These are phyloP conservation scores for Parietichytrium sp. DNA, from an alignment of 108 stramenopile genomes.

Conservation along the genomic window DNA sequence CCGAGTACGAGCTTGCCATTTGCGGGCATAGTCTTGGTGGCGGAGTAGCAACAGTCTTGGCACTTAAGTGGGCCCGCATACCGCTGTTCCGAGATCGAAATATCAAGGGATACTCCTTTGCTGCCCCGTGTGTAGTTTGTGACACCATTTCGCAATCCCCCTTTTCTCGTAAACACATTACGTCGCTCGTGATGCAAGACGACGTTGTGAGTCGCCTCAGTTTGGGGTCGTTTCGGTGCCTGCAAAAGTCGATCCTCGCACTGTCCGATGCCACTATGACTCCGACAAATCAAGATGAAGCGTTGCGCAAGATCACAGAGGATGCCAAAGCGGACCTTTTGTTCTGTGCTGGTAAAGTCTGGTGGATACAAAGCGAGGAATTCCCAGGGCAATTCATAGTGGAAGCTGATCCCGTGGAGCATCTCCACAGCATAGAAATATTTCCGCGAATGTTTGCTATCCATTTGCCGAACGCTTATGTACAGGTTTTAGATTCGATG, in stretches of 20 bases:
- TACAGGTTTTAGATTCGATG: not conserved
- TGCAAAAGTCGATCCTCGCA: slow-evolving; percentile 2
- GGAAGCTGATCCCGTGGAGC: not conserved
- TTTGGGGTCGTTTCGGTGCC: slow-evolving; percentile 1
- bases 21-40: slow-evolving; percentile 14
- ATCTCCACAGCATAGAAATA: slow-evolving; percentile 8
- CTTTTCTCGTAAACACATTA: slow-evolving; percentile 17
- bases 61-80: slow-evolving; percentile 5
- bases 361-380: not conserved
- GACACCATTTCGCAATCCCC: not conserved
- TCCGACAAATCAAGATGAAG: not conserved
- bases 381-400: not conserved
- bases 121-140: slow-evolving; percentile 19
- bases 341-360: not conserved
- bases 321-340: not conserved
- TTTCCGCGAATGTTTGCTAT: not conserved
- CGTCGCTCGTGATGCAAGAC: not conserved
- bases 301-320: not conserved
- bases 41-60: not conserved
- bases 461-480: slow-evolving; percentile 8
- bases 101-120: not conserved
- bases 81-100: slow-evolving; percentile 25
- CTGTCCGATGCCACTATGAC: not conserved
- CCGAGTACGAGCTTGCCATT: slow-evolving; percentile 22
- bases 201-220: slow-evolving; percentile 19